Conservation (phyloP, 192 early-diverging fungal genomes). For the Dissophora ornata region DNA sequence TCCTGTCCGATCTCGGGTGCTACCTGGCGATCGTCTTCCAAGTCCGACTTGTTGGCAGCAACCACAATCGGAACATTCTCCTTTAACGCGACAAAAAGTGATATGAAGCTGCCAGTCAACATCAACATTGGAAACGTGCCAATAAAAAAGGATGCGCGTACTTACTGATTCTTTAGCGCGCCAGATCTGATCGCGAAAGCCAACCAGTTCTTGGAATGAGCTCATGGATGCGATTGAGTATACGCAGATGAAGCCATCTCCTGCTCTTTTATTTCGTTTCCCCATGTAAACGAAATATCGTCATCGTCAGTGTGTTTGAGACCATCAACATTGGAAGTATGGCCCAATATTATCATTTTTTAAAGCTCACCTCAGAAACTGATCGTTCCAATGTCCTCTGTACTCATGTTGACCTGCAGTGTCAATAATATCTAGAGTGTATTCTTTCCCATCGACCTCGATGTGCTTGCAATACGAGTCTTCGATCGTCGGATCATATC, state of each 20-base stretch:
- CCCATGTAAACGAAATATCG: no score
- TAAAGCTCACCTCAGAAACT: slow-evolving; percentile 32
- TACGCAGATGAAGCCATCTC: slow-evolving; percentile 87
- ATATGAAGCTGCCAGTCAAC: no score
- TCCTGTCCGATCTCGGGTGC: slow-evolving; percentile 62
- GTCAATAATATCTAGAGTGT: slow-evolving; percentile 81
- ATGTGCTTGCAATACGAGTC: slow-evolving; percentile 80
- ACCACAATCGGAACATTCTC: slow-evolving; percentile 78
- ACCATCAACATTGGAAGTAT: neutral
- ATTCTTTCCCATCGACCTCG: slow-evolving; percentile 73
- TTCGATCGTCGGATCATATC: slow-evolving; percentile 46
- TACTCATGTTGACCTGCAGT: slow-evolving; percentile 90
- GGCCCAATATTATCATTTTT: neutral
- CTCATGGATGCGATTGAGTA: slow-evolving; percentile 80
- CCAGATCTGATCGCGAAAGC: slow-evolving; percentile 79
- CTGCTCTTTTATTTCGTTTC: slow-evolving; percentile 63
- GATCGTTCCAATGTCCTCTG: slow-evolving; percentile 47
- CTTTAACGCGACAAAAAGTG: neutral
- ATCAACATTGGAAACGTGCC: no score
- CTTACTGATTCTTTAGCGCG: slow-evolving; percentile 76
- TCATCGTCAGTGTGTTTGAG: no score
- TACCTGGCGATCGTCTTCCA: slow-evolving; percentile 71
- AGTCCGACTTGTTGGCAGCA: slow-evolving; percentile 91
- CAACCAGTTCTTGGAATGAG: slow-evolving; percentile 83
- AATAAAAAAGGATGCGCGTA: slow-evolving; percentile 40